Conservation (phyloP, 441 rosid genomes). For the Kokia cookei region DNA sequence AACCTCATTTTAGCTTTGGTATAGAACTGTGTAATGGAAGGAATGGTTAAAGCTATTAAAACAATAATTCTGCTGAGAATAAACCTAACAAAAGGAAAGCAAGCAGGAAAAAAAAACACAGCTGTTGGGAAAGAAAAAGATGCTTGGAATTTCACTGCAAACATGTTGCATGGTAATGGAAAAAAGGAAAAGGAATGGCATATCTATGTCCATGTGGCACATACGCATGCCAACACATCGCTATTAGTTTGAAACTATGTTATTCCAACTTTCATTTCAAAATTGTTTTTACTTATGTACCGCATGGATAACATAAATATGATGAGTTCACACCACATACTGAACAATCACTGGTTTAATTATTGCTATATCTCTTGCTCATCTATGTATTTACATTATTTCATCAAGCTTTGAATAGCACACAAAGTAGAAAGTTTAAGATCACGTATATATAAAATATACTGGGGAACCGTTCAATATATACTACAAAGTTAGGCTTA, state of each 20-base stretch:
- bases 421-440: slow-evolving; percentile 11
- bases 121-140: slow-evolving; percentile 17
- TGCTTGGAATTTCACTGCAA: slow-evolving; percentile 20
- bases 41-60: neutral
- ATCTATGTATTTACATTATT: neutral
- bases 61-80: slow-evolving; percentile 3
- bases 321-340: slow-evolving; percentile 10
- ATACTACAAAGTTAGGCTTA: slow-evolving; percentile 1
- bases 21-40: neutral
- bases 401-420: neutral
- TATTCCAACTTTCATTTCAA: neutral
- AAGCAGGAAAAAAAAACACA: neutral
- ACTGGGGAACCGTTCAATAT: slow-evolving; percentile 28
- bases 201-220: slow-evolving; percentile 18
- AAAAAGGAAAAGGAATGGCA: slow-evolving; percentile 30
- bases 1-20: neutral
- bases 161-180: slow-evolving; percentile 12
- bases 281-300: too few relatives aligned
- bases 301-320: neutral
- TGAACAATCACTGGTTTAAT: slow-evolving; percentile 17
- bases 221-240: slow-evolving; percentile 13
- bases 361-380: neutral
- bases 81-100: neutral
- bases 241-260: neutral
- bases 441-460: neutral